Base-by-base conservation (phyloP, 805 yeast genomes). In the Hanseniaspora vineae region DNA sequence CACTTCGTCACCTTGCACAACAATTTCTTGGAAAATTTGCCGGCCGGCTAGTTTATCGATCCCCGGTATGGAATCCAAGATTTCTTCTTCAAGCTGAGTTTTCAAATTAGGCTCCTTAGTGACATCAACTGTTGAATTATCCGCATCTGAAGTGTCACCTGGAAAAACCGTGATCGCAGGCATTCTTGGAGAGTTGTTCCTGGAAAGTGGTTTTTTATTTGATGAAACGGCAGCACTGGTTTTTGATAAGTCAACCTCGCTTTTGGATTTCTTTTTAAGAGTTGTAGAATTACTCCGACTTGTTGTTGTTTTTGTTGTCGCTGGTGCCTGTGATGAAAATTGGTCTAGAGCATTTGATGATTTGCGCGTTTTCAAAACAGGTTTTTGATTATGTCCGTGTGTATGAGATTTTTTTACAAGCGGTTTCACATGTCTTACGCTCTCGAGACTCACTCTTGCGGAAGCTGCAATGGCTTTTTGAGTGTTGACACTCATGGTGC, bases 1-100 rank as follows among this genome's bases (percentile, higher is more conserved):
- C 1, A 90, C 92, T 55, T 85, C 85, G 59, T 89, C 96, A 13
- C 96, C 96, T 47, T 80, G 80, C 5, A 88, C 83, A 23, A 90
- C 83, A 50, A 90, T 86, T 58, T 90, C 96, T 52, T 83, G 84
- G 48, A 90, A 67, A 46, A 90, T 89, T 60, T 86, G 96, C 52
- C 76, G 76, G 11, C 94, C 95, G 0, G 95, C 81, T 3, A 58
- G 56, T 48, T 76, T 78, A 62, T 90, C 97, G 11, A 90, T 84
- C 2, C 96, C 96, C 35, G 62, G 66, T 6, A 68, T 50, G 8
- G 61, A 55, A 10, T 62, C 60, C 55, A 69, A 60, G 9, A 65
- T 58, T 37, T 61, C 56, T 18, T 58, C 59, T 35, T 55, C 58
- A 15, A 55, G 48, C 46, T 3, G 44, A 35, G 46, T 54, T 47